Base-by-base conservation (phyloP, 768 basidiomycete genomes). In the Auriscalpium microsporum region DNA sequence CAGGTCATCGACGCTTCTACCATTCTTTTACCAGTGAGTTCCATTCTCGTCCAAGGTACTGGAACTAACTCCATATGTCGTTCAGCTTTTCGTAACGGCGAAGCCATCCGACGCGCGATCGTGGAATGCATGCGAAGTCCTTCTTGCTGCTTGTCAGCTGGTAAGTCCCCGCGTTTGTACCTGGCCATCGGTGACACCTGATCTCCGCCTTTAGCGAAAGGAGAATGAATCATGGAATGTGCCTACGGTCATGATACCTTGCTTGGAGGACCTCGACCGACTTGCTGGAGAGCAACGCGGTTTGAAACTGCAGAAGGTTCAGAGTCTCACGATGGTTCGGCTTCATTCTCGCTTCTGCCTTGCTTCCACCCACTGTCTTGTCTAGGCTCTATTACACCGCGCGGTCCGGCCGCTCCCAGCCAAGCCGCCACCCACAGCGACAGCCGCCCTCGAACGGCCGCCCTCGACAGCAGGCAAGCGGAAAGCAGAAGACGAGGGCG, bases 1-100 rank as follows among this genome's bases (percentile, higher is more conserved):
- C 77, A 78, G 58, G 67, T 79, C 38, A 71, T 79, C 4, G 81
- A 83, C 56, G 76, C 79, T 8, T 75, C 72, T 42, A 71, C 77
- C 7, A 71, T 70, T 42, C 58, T 79, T 19, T 69, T 84, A 36
- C 76, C 80, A 67, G 80, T 81, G 50, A 52, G 76, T 53, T 19
- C n/a, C 56, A 23, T 34, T 8, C n/a, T 1, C 16, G 13, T 54
- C 17, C n/a, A 28, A 37, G 11, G 35, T 45, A 16, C 45, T 54
- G n/a, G 37, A n/a, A 58, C 33, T 34, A 13, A 46, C 17, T 16
- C 55, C 46, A 46, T 21, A 46, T 44, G 28, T 57, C 10, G 51
- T 17, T 33, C 53, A 74, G 71, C 62, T 69, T 17, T 70, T 77
- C 50, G 60, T 63, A 11, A 68, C 72, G 46, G 62, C 67, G 33